A percentile compares a stretch with the other conserved stretches of the same genome.
These are phyloP conservation scores for Trypanosoma boissoni DNA, from an alignment of 208 protist species.

Conservation along the genomic window DNA sequence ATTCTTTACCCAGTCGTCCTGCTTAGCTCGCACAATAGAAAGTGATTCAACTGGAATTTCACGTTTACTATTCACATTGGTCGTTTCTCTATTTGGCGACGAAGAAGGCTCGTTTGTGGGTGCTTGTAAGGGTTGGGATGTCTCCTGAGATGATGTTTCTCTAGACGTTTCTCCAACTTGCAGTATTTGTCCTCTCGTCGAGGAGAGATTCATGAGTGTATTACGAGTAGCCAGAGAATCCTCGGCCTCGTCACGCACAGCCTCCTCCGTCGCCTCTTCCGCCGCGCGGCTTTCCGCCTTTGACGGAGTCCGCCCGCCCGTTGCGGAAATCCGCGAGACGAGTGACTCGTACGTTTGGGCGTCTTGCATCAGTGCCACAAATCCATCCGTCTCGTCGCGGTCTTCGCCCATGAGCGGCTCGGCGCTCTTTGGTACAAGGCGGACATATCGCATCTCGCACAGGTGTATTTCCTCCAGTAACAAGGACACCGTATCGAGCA, in stretches of 20 bases:
- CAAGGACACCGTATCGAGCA: constrained; percentile 46
- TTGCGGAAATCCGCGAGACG: constrained; percentile 27
- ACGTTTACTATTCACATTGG: not conserved
- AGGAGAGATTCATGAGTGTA: no score
- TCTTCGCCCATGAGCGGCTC: constrained; percentile 33
- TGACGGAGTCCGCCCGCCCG: not conserved
- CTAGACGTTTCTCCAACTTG: not conserved
- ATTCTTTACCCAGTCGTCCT: constrained; percentile 54
- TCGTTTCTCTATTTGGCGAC: not conserved
- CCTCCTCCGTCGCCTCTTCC: not conserved
- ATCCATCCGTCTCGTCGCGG: constrained; percentile 80
- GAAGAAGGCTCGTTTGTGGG: no score
- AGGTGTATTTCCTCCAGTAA: constrained; percentile 89
- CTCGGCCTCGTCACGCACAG: no score
- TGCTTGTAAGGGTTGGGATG: not conserved
- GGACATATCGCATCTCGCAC: constrained; percentile 67
- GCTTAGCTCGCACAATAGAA: constrained; percentile 15
- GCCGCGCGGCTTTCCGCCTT: no score
- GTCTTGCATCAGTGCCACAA: constrained; percentile 72
- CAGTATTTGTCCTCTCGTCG: not conserved
- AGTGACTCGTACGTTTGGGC: constrained; percentile 74
- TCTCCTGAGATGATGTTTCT: no score
- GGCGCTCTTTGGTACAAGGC: constrained; percentile 37
- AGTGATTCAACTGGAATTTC: constrained; percentile 2
- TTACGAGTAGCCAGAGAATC: no score